phyloP scores from a whole-genome alignment of 306 rosid genomes.

The Inga laurina region DNA sequence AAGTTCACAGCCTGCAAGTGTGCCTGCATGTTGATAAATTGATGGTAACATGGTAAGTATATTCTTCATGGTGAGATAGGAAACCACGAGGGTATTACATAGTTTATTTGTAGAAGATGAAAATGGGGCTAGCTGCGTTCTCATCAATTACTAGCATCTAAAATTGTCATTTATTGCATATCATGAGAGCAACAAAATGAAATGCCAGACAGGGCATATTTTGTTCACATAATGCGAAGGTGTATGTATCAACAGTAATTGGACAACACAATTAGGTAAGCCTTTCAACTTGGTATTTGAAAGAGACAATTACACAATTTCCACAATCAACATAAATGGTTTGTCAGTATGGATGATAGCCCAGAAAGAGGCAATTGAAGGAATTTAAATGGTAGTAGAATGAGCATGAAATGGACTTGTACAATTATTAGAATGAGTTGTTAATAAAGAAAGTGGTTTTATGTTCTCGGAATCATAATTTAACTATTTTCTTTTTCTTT shows the following conservation, averaged over 20 bases:
- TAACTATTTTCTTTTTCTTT: too few relatives aligned
- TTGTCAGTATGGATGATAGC: constrained; percentile 1
- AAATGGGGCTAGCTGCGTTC: constrained; percentile 3
- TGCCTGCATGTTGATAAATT: constrained; percentile 61
- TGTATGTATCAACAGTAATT: constrained; percentile 9
- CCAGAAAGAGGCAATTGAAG: not conserved
- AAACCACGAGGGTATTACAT: constrained; percentile 5
- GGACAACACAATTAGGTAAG: not conserved
- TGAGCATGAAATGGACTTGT: not conserved
- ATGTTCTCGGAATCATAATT: not conserved
- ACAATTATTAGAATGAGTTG: not conserved
- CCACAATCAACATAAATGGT: constrained; percentile 3
- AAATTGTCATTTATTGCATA: constrained; percentile 7
- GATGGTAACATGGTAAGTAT: constrained; percentile 14
- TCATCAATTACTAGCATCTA: constrained; percentile 1
- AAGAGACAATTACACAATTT: not conserved
- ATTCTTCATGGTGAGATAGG: not conserved
- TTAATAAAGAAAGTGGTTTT: not conserved
- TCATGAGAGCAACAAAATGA: not conserved
- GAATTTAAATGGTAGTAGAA: not conserved
- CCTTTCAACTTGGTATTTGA: not conserved
- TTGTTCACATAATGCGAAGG: constrained; percentile 3
- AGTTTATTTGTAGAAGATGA: not conserved
- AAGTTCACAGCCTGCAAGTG: constrained; percentile 63
- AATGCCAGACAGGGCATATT: not conserved